A percentile compares a stretch with the other conserved stretches of the same genome.
phyloP scores from a whole-genome alignment of 148 eudicot genomes.

The Camellia sinensis region DNA sequence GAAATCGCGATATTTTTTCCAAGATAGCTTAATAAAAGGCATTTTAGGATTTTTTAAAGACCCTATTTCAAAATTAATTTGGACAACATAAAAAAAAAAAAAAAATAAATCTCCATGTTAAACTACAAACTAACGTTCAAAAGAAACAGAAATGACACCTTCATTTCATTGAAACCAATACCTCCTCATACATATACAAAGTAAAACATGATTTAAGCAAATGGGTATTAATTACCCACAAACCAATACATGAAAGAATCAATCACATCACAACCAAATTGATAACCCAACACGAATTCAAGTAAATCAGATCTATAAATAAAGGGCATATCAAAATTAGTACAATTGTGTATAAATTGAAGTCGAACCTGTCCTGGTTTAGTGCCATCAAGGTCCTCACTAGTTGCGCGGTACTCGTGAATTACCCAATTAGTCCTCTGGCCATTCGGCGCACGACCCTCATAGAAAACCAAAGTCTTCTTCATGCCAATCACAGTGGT shows the following conservation, averaged over 20 bases:
- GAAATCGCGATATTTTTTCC: neutral
- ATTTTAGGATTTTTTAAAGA: neutral
- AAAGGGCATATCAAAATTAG: neutral
- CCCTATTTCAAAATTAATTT: neutral
- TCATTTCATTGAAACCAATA: too few species aligned
- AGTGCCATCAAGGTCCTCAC: conserved; percentile 73
- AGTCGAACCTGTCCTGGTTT: conserved; percentile 77
- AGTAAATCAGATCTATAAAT: neutral
- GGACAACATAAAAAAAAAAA: neutral
- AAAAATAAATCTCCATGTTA: neutral
- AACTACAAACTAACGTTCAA: neutral
- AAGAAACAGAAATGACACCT: neutral
- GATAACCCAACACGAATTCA: neutral
- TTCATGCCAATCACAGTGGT: conserved; percentile 72
- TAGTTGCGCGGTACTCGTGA: conserved; percentile 84
- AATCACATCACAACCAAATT: neutral
- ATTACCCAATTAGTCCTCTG: conserved; percentile 86
- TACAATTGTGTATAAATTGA: neutral
- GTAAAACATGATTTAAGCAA: too few species aligned
- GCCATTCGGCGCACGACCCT: conserved; percentile 92
- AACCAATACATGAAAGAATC: neutral
- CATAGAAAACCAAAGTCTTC: conserved; percentile 87
- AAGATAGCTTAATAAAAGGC: too few species aligned
- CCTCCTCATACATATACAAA: too few species aligned
- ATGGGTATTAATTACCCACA: neutral